Evolutionary conservation across 805 yeast species (phyloP), one percentile per base, ranked within the genome.

Genomic region (Candida patagonica): DNA sequence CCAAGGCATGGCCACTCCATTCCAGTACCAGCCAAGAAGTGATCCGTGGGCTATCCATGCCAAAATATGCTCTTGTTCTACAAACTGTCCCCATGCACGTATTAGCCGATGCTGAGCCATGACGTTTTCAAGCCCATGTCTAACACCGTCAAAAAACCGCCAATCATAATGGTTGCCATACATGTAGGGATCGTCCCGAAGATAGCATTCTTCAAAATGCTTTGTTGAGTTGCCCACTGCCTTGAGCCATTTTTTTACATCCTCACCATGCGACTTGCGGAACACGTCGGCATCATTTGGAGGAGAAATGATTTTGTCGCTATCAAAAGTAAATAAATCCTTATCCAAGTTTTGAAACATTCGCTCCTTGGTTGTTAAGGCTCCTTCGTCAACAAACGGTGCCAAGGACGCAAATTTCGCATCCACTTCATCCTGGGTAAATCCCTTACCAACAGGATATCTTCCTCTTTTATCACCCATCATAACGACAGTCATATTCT

Each of bases 111-210:
- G 74, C 45, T 76, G 61, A 2, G 73, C 65, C 12, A 66, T 70
- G 46, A 62, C 58, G 44, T 66, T 66, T 31, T 59, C 61, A 26
- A 59, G 49, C 27, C 57, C 58, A 24, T 50, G 49, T n/a, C 67
- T 56, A 27, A 66, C 58, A 36, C 61, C 55, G 47, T 67, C 68
- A 66, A 77, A 79, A 49, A 76, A 78, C 43, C 84, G 66, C 81
- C 83, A 77, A 55, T 79, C 86, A 50, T 77, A 78, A 46, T 63
- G 68, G 25, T 42, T 38, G 6, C 62, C 65, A 13, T 25, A 24
- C n/a, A 37, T 44, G 3, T 21, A 26, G 12, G 46, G 44, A 35
- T 52, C 54, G 22, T 44, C 33, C 15, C 19, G 16, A 8, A 55
- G 35, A 3, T 33, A 19, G 12, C 46, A 44, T 26, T 54, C 55